These are phyloP conservation scores for Torulaspora globosa DNA, from an alignment of 1,139 yeast genomes.

Conservation along the genomic window DNA sequence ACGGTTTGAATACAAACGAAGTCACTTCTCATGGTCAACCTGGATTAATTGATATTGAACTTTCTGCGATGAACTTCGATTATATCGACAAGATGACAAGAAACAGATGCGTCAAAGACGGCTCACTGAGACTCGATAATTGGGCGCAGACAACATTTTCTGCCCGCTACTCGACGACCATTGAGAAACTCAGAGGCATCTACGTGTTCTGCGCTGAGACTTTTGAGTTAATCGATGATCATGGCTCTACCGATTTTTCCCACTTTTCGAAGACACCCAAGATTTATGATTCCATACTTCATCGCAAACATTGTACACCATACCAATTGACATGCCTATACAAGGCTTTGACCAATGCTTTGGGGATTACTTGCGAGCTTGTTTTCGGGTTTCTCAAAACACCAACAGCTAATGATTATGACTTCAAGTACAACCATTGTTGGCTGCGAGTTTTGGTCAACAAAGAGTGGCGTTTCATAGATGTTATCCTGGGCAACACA, in stretches of 20 bases:
- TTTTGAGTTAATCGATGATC: slow-evolving; percentile 41
- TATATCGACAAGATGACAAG: slow-evolving; percentile 34
- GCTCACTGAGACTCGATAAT: slow-evolving; percentile 43
- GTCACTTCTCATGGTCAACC: slow-evolving; percentile 32
- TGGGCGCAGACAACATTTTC: slow-evolving; percentile 35
- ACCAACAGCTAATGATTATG: slow-evolving; percentile 52
- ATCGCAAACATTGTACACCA: slow-evolving; percentile 53
- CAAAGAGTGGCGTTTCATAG: slow-evolving; percentile 76
- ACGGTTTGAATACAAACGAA: slow-evolving; percentile 47
- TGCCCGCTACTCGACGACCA: slow-evolving; percentile 43
- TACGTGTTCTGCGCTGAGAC: slow-evolving; percentile 56
- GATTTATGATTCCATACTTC: slow-evolving; percentile 33
- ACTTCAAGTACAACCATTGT: slow-evolving; percentile 69
- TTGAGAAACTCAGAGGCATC: slow-evolving; percentile 59
- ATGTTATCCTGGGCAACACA: slow-evolving; percentile 57
- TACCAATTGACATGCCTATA: slow-evolving; percentile 75
- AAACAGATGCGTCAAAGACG: slow-evolving; percentile 31
- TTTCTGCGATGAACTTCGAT: slow-evolving; percentile 36
- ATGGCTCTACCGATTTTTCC: slow-evolving; percentile 36
- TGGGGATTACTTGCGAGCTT: slow-evolving; percentile 70
- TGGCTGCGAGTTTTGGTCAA: slow-evolving; percentile 81
- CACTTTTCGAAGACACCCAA: slow-evolving; percentile 34
- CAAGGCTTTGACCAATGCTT: slow-evolving; percentile 63
- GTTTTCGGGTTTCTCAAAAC: slow-evolving; percentile 80
- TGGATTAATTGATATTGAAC: slow-evolving; percentile 35